phyloP scores from a whole-genome alignment of 805 yeast species.

The Blastobotrys terrestris region DNA sequence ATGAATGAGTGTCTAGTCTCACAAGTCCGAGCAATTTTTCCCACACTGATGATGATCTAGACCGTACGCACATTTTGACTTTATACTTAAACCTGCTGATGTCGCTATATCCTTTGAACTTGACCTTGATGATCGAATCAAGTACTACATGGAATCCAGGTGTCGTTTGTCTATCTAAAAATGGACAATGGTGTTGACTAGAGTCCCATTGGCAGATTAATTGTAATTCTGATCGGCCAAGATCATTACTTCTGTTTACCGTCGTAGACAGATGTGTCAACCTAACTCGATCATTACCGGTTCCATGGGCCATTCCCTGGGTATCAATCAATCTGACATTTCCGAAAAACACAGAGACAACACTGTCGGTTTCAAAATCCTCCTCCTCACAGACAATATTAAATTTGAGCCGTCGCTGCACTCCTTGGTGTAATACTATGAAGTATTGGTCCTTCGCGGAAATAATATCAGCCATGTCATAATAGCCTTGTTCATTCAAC shows the following conservation, averaged over 20 bases:
- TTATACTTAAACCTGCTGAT: background rate
- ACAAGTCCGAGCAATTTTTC: constrained; percentile 6
- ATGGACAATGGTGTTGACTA: constrained; percentile 7
- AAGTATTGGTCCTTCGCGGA: background rate
- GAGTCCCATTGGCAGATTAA: constrained; percentile 9
- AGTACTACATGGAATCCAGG: constrained; percentile 3
- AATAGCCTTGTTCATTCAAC: constrained; percentile 12
- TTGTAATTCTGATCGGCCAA: background rate
- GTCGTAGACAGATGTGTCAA: background rate
- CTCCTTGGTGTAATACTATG: constrained; percentile 14
- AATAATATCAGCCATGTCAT: constrained; percentile 5
- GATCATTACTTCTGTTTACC: background rate
- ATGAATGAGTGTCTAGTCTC: background rate
- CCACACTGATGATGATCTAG: constrained; percentile 5
- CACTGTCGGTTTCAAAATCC: background rate
- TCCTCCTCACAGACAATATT: constrained; percentile 1
- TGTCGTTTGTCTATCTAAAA: constrained; percentile 7
- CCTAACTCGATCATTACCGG: background rate
- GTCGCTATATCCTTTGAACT: background rate
- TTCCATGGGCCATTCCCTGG: constrained; percentile 7
- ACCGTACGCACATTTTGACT: background rate
- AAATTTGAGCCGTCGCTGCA: constrained; percentile 12
- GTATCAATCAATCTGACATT: constrained; percentile 11
- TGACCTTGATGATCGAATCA: background rate
- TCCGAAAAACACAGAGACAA: background rate